These are phyloP conservation scores for Spergularia bocconei DNA, from an alignment of 148 eudicot genomes.

Conservation along the genomic window DNA sequence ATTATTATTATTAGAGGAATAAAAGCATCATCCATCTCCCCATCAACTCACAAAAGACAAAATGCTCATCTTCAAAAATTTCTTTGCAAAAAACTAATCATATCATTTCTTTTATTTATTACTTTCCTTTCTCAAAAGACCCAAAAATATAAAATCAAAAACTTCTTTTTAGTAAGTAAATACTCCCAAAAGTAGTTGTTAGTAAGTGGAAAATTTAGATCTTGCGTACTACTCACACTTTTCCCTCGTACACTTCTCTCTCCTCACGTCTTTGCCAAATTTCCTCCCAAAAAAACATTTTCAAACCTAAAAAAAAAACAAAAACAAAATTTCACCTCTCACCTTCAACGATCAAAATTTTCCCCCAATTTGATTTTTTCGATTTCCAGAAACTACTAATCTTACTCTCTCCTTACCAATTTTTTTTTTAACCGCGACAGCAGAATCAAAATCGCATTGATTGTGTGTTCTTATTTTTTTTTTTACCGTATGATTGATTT, in stretches of 20 bases:
- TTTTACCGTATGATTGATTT: not conserved
- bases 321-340: not conserved
- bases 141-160: not conserved
- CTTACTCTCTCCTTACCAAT: not conserved
- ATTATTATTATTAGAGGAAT: too few species aligned
- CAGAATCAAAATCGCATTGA: not conserved
- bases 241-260: slow-evolving; percentile 12
- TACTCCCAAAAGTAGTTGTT: too few species aligned
- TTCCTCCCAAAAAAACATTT: slow-evolving; percentile 6
- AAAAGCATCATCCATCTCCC: too few species aligned
- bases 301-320: not conserved
- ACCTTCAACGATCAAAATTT: slow-evolving; percentile 3
- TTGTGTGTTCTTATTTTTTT: not conserved
- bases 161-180: not conserved
- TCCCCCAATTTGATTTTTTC: not conserved
- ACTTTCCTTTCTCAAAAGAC: not conserved
- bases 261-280: slow-evolving; percentile 10
- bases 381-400: not conserved
- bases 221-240: slow-evolving; percentile 16
- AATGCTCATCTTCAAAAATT: too few species aligned
- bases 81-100: too few species aligned
- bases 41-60: too few species aligned
- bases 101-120: too few species aligned
- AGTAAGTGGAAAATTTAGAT: slow-evolving; percentile 18
- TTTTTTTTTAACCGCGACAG: not conserved